Percentiles rank a stretch among this genome's conserved stretches.
Evolutionary conservation across 331 rosid genomes (phyloP).

Genomic region (Saraca asoca): DNA sequence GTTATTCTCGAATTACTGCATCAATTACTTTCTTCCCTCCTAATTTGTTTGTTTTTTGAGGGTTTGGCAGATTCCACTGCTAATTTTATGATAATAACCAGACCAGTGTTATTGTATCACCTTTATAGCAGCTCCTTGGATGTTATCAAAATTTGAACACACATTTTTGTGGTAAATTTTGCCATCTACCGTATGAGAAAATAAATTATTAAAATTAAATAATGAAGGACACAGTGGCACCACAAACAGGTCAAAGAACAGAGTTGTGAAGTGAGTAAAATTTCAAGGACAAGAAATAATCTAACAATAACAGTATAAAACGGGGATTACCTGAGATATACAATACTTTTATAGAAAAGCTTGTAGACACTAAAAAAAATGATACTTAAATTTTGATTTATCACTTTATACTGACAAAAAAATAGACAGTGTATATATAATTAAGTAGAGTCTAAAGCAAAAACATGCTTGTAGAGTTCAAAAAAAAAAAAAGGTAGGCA

Average conservation of each 20-base stretch:
- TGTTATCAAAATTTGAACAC: not conserved
- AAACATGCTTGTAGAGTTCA: constrained; percentile 15
- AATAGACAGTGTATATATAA: constrained; percentile 10
- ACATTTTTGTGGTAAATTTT: not conserved
- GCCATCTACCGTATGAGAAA: constrained; percentile 1
- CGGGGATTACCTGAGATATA: constrained; percentile 20
- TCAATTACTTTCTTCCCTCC: not conserved
- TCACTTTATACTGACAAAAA: constrained; percentile 1
- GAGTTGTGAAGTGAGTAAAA: constrained; percentile 20
- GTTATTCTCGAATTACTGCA: constrained; percentile 1
- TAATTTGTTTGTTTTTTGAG: not conserved
- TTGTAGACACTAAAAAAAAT: constrained; percentile 14
- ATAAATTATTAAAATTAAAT: not conserved
- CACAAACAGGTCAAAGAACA: constrained; percentile 25
- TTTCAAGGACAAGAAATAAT: constrained; percentile 10
- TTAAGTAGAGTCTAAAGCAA: constrained; percentile 12
- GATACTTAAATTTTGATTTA: constrained; percentile 6
- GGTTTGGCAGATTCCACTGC: constrained; percentile 10
- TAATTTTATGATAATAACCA: not conserved
- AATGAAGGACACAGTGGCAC: constrained; percentile 9
- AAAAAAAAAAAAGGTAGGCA: not conserved
- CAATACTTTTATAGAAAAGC: constrained; percentile 15
- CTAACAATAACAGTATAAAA: not conserved
- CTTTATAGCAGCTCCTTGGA: not conserved
- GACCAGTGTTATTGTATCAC: not conserved